Percentiles rank a stretch among this genome's conserved stretches.
Evolutionary conservation across 2,329 filamentous ascomycete species (phyloP).

Genomic region (Zopfia rhizophila): DNA sequence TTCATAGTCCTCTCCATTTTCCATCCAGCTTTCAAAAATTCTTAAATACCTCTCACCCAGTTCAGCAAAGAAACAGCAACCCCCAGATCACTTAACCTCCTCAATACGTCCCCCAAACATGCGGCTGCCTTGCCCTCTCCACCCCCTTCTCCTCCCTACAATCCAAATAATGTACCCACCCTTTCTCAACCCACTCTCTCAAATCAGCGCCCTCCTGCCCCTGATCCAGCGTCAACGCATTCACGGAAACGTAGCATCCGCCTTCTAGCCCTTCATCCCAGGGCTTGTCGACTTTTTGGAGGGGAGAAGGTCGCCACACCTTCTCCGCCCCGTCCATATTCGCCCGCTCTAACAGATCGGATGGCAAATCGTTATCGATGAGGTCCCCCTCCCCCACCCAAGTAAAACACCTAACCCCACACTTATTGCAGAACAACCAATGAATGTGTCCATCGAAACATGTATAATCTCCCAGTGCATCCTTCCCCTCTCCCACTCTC

Average conservation of each 20-base stretch:
- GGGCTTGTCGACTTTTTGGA: too few species aligned
- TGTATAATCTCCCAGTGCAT: constrained; percentile 57
- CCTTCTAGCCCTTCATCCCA: constrained; percentile 24
- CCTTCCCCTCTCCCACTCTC: too few species aligned
- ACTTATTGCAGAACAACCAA: constrained; percentile 61
- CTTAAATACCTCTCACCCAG: too few species aligned
- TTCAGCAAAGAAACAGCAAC: too few species aligned
- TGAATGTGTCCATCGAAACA: constrained; percentile 43
- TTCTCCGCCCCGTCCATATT: constrained; percentile 29
- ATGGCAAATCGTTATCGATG: too few species aligned
- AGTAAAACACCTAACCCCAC: constrained; percentile 59
- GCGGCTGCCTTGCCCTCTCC: too few species aligned
- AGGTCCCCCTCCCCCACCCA: constrained; percentile 39
- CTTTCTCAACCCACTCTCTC: constrained; percentile 46
- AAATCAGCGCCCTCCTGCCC: constrained; percentile 39
- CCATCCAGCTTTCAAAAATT: too few species aligned
- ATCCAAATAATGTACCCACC: constrained; percentile 45
- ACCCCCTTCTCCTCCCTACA: constrained; percentile 18
- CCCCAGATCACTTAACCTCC: too few species aligned
- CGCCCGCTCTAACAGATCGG: too few species aligned
- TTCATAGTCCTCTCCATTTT: too few species aligned
- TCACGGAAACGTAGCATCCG: constrained; percentile 45
- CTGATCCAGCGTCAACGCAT: constrained; percentile 44
- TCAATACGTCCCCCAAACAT: too few species aligned
- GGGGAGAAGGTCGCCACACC: too few species aligned